Percentiles rank a stretch among this genome's conserved stretches.
Evolutionary conservation across 2,329 filamentous ascomycete species (phyloP).

Genomic region (Rosellinia necatrix): DNA sequence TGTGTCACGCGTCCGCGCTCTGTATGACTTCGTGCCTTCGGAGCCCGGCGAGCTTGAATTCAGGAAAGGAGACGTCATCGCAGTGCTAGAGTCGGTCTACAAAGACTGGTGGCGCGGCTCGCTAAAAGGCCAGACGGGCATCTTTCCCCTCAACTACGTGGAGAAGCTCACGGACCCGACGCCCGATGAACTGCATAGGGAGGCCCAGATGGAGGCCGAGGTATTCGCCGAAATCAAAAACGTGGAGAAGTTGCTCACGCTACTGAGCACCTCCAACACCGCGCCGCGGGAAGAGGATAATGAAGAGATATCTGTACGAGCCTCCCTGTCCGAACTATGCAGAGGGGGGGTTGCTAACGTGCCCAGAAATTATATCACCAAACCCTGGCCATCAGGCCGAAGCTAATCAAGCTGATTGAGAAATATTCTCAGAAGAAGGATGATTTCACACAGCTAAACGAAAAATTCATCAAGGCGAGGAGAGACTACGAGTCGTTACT

Average conservation of each 20-base stretch:
- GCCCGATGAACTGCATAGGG: conserved; percentile 87
- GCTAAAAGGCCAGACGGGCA: conserved; percentile 90
- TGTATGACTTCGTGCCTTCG: conserved; percentile 93
- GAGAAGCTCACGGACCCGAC: conserved; percentile 97
- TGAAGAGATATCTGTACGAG: conserved; percentile 85
- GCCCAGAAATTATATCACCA: conserved; percentile 80
- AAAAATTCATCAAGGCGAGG: conserved; percentile 98
- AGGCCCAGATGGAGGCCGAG: conserved; percentile 90
- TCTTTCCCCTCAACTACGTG: conserved; percentile 98
- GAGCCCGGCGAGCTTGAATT: conserved; percentile 96
- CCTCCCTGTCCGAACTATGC: too few species aligned
- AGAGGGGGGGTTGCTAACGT: conserved; percentile 40
- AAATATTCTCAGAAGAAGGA: conserved; percentile 99
- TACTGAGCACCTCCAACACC: conserved; percentile 85
- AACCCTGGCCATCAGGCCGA: conserved; percentile 90
- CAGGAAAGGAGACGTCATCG: conserved; percentile 95
- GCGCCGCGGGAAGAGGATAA: conserved; percentile 86
- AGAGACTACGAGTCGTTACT: conserved; percentile 95
- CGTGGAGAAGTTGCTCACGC: conserved; percentile 74
- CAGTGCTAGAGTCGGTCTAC: conserved; percentile 95
- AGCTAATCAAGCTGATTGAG: conserved; percentile 96
- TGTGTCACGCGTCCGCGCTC: conserved; percentile 87
- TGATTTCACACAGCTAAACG: conserved; percentile 97
- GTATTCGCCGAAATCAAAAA: conserved; percentile 69
- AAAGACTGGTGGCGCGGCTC: conserved; percentile 99